These are phyloP conservation scores for Cichorium intybus DNA, from an alignment of 140 eudicot species.

Conservation along the genomic window DNA sequence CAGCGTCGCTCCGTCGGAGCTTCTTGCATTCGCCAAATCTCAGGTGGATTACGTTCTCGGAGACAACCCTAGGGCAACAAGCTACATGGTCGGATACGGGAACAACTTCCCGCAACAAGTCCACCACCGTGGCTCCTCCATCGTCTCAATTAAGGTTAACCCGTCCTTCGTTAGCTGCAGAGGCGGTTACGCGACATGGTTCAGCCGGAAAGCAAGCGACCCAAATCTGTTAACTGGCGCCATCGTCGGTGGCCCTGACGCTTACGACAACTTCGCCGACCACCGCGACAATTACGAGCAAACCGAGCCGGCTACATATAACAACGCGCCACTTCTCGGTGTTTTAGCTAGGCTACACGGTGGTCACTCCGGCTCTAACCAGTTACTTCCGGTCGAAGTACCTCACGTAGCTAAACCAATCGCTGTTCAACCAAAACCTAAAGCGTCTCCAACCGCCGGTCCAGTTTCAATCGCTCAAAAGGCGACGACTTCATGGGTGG, in stretches of 20 bases:
- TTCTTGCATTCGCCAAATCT: conserved; percentile 74
- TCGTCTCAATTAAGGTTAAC: conserved; percentile 71
- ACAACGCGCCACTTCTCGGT: conserved; percentile 92
- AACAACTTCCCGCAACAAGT: conserved; percentile 76
- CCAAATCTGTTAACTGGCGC: conserved; percentile 86
- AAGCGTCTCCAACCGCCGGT: conserved; percentile 45
- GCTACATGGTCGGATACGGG: conserved; percentile 99
- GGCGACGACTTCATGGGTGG: conserved; percentile 68
- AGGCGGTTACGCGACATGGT: conserved; percentile 94
- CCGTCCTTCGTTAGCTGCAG: conserved; percentile 81
- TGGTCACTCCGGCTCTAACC: conserved; percentile 62
- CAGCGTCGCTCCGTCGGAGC: conserved; percentile 64
- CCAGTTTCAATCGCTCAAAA: conserved; percentile 56
- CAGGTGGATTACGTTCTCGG: conserved; percentile 97
- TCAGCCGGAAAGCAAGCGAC: conserved; percentile 61
- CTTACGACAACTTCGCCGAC: conserved; percentile 89
- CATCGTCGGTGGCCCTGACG: conserved; percentile 95
- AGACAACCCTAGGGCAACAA: conserved; percentile 95
- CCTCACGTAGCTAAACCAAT: conserved; percentile 44
- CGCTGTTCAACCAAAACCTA: conserved; percentile 35
- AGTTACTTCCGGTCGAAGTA: conserved; percentile 80
- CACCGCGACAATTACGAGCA: conserved; percentile 87
- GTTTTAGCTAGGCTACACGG: conserved; percentile 64
- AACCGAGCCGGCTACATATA: conserved; percentile 96
- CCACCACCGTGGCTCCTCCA: conserved; percentile 93